Percentiles rank a stretch among this genome's conserved stretches.
phyloP scores from a whole-genome alignment of 768 basidiomycete species.

The Boletales sp. region DNA sequence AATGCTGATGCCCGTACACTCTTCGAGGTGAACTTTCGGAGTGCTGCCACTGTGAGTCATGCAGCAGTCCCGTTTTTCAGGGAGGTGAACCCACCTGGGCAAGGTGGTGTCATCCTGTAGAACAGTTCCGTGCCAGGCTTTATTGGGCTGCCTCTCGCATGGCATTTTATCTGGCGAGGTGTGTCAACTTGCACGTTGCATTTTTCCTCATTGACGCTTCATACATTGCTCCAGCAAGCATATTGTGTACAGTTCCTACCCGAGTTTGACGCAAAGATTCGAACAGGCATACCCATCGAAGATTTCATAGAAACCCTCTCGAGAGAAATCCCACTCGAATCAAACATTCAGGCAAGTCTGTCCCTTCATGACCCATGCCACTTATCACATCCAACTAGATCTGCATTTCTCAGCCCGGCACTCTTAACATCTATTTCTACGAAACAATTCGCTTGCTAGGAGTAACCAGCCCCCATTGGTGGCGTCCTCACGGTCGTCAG shows the following conservation, averaged over 20 bases:
- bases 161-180: conserved; percentile 25
- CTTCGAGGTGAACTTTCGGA: conserved; percentile 46
- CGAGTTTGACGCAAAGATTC: background rate
- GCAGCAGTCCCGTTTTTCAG: conserved; percentile 23
- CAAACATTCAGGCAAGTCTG: conserved; percentile 22
- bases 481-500: too few relatives aligned
- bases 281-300: too few relatives aligned
- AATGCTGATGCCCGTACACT: conserved; percentile 30
- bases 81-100: conserved; percentile 28
- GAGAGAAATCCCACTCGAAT: conserved; percentile 15
- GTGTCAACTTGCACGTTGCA: background rate
- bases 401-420: conserved; percentile 15
- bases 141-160: conserved; percentile 14
- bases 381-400: conserved; percentile 2
- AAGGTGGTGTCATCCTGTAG: conserved; percentile 33
- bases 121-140: too few relatives aligned
- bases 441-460: too few relatives aligned
- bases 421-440: conserved; percentile 16
- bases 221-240: conserved; percentile 11
- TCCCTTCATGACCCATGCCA: too few relatives aligned
- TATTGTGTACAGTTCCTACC: conserved; percentile 1
- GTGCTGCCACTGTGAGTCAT: conserved; percentile 35
- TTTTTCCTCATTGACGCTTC: conserved; percentile 2
- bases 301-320: conserved; percentile 12
- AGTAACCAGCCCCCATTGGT: too few relatives aligned